A percentile compares a stretch with the other conserved stretches of the same genome.
phyloP scores from a whole-genome alignment of 2,329 filamentous ascomycete species.

The Aspergillus sp. region DNA sequence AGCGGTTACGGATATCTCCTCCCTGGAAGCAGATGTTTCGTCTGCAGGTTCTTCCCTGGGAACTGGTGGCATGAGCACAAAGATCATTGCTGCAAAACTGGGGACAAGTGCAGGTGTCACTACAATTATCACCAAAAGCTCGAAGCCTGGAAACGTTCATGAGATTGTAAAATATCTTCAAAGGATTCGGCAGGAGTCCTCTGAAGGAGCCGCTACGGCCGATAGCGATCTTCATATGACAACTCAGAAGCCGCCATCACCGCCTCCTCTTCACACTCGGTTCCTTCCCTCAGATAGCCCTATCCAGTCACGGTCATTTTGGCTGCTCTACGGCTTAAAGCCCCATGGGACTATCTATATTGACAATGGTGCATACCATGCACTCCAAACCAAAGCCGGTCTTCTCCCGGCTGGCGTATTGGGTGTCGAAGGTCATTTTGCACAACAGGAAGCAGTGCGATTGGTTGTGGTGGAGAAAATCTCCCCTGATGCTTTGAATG shows the following conservation, averaged over 20 bases:
- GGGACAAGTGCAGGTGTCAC: constrained; percentile 93
- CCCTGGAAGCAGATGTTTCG: constrained; percentile 81
- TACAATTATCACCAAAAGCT: constrained; percentile 88
- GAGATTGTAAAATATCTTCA: constrained; percentile 80
- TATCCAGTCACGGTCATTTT: constrained; percentile 91
- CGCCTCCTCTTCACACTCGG: constrained; percentile 73
- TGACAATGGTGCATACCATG: constrained; percentile 77
- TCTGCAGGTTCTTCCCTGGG: constrained; percentile 81
- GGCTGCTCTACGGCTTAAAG: constrained; percentile 85
- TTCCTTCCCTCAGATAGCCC: constrained; percentile 80
- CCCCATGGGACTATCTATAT: constrained; percentile 91
- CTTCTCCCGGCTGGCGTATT: constrained; percentile 87
- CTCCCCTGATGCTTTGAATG: constrained; percentile 34
- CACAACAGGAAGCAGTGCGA: constrained; percentile 85
- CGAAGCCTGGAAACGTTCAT: constrained; percentile 85
- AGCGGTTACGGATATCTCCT: constrained; percentile 80
- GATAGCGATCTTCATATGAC: constrained; percentile 7
- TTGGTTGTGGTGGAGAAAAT: constrained; percentile 68
- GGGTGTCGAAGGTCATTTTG: constrained; percentile 79
- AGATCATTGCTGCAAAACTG: constrained; percentile 86
- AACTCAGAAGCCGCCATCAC: constrained; percentile 39
- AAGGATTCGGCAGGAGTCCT: constrained; percentile 42
- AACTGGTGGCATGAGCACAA: constrained; percentile 95
- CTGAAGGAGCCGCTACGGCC: constrained; percentile 13
- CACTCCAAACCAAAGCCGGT: constrained; percentile 74